Conservation (phyloP, 768 basidiomycete genomes). For the Collybiopsis luxurians region DNA sequence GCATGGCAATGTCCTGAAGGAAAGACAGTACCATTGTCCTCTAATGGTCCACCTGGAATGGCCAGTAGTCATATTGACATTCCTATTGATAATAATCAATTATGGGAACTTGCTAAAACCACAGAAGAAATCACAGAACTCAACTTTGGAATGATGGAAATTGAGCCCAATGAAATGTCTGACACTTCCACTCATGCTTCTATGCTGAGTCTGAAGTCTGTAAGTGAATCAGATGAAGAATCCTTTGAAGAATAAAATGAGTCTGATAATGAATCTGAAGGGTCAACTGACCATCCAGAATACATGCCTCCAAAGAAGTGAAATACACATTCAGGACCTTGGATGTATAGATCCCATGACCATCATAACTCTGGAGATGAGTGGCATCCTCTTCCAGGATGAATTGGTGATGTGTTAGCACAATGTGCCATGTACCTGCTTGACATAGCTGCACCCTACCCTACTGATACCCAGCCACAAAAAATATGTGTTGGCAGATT, state of each 20-base stretch:
- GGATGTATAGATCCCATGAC: constrained; percentile 1
- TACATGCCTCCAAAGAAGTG: no score
- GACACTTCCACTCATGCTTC: neutral
- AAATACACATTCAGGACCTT: neutral
- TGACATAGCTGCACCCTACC: constrained; percentile 5
- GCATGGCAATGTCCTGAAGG: neutral
- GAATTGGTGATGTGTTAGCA: constrained; percentile 4
- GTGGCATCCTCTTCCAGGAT: neutral
- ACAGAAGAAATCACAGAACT: constrained; percentile 4
- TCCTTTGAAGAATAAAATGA: no score
- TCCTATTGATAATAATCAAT: neutral
- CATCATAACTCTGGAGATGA: neutral
- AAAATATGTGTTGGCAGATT: neutral
- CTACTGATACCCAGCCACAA: neutral
- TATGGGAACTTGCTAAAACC: neutral
- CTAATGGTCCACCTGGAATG: constrained; percentile 6
- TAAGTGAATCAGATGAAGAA: no score
- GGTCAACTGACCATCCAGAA: no score
- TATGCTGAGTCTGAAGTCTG: neutral
- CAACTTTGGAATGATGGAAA: neutral
- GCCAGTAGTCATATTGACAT: constrained; percentile 2
- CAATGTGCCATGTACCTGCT: constrained; percentile 3
- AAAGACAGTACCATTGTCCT: neutral
- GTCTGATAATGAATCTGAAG: no score
- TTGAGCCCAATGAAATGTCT: neutral